Conservation (phyloP, 2,329 filamentous ascomycete genomes). For the Colletotrichum graminicola region DNA sequence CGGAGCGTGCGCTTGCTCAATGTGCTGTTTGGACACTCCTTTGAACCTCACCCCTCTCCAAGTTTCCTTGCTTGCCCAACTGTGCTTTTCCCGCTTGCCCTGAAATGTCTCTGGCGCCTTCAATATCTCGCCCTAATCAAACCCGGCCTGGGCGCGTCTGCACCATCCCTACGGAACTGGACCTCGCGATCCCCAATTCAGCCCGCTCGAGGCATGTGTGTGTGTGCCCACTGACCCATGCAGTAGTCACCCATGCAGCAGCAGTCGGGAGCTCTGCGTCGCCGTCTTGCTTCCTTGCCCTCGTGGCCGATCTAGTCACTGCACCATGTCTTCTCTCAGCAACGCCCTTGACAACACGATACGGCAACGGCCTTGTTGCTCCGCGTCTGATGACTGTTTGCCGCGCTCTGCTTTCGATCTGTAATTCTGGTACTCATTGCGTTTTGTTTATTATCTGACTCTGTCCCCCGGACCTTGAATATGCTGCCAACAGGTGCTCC, state of each 20-base stretch:
- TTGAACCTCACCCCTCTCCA: not conserved
- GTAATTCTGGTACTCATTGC: slow-evolving; percentile 18
- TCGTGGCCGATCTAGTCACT: slow-evolving; percentile 27
- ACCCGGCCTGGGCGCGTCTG: slow-evolving; percentile 11
- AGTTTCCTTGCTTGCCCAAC: slow-evolving; percentile 30
- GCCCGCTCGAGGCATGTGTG: slow-evolving; percentile 19
- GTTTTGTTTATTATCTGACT: slow-evolving; percentile 38
- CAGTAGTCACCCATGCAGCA: not conserved
- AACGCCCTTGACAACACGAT: slow-evolving; percentile 21
- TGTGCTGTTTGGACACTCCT: slow-evolving; percentile 18
- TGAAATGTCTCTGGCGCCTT: slow-evolving; percentile 38
- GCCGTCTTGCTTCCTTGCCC: slow-evolving; percentile 3
- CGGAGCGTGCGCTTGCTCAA: slow-evolving; percentile 12
- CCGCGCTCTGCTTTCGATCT: not conserved
- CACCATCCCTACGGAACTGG: slow-evolving; percentile 36
- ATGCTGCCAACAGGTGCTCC: not conserved
- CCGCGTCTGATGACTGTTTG: slow-evolving; percentile 4
- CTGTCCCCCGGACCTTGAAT: not conserved
- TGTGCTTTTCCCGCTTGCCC: slow-evolving; percentile 35
- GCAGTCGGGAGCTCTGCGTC: slow-evolving; percentile 6
- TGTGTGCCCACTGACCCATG: slow-evolving; percentile 2
- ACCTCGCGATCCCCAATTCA: slow-evolving; percentile 10
- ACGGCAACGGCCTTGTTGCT: not conserved
- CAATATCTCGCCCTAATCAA: slow-evolving; percentile 42
- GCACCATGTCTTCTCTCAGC: slow-evolving; percentile 18